phyloP scores from a whole-genome alignment of 768 basidiomycete genomes.

The Crepidotus variabilis region DNA sequence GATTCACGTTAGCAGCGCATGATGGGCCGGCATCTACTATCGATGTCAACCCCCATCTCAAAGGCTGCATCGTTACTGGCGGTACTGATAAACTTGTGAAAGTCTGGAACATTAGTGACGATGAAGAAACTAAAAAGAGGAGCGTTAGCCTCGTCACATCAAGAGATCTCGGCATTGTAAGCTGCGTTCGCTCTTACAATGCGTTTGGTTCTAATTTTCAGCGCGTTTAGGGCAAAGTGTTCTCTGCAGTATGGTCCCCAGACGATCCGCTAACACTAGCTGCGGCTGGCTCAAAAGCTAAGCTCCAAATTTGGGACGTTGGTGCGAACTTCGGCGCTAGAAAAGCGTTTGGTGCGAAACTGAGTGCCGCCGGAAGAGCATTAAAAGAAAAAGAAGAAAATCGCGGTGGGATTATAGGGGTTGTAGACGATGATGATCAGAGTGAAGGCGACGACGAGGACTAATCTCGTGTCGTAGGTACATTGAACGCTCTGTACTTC shows the following conservation, averaged over 20 bases:
- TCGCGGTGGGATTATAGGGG: slow-evolving; percentile 60
- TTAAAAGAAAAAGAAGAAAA: slow-evolving; percentile 58
- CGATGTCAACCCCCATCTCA: slow-evolving; percentile 87
- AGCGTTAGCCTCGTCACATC: slow-evolving; percentile 83
- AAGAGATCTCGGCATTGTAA: slow-evolving; percentile 86
- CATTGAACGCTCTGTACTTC: neutral
- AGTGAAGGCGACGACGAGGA: slow-evolving; percentile 47
- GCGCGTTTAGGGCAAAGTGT: slow-evolving; percentile 82
- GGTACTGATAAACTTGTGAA: slow-evolving; percentile 95
- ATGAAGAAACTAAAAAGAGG: slow-evolving; percentile 56
- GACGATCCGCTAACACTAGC: slow-evolving; percentile 93
- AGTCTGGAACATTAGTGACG: slow-evolving; percentile 87
- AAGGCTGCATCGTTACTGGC: slow-evolving; percentile 89
- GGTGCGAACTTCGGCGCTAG: slow-evolving; percentile 79
- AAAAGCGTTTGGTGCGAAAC: slow-evolving; percentile 77
- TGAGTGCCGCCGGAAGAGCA: slow-evolving; percentile 66
- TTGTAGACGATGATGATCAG: slow-evolving; percentile 68
- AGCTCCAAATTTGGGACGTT: slow-evolving; percentile 94
- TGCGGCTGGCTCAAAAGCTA: slow-evolving; percentile 91
- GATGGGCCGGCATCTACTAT: slow-evolving; percentile 86
- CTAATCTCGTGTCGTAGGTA: slow-evolving; percentile 11
- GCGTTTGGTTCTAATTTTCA: neutral
- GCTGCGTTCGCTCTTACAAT: slow-evolving; percentile 20
- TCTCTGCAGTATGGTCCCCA: slow-evolving; percentile 87
- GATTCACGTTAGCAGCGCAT: slow-evolving; percentile 91